Base-by-base conservation (phyloP, 805 yeast genomes). In the Kuraishia hungarica region DNA sequence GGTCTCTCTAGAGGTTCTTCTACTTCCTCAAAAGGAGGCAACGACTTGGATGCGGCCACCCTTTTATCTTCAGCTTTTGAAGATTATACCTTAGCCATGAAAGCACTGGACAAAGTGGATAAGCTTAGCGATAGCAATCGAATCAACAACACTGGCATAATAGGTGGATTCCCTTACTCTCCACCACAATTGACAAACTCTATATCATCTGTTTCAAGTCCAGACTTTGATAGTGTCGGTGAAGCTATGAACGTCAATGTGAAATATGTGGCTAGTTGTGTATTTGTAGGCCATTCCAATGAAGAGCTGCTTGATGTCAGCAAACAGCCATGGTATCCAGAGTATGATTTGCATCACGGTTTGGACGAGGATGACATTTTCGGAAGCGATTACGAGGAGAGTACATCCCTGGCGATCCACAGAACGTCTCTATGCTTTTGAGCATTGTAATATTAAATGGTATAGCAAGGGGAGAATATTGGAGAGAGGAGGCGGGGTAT, bases 21-120 rank as follows among this genome's bases (percentile, higher is more conserved):
- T 26, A 26, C 10, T 6, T 26, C 29, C 10, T 26, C 29, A 10
- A 26, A 26, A 10, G 10, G 29, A 26, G 29, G 29, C 8, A 26
- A 26, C 29, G 50, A 48, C n/a, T 17, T 21, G 6, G 56, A 55
- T 47, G 35, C 50, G 7, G 29, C 55, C 11, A 35, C 26, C n/a
- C n/a, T 51, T 23, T 48, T 56, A 21, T 48, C 48, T 20, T 46
- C 52, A 1, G 58, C 58, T 1, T 56, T 56, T 19, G 39, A 50
- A 23, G 58, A 56, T 29, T 56, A 56, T 49, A 46, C 53, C 39
- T 39, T 56, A 7, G 58, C 56, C 1, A 13, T 56, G 28, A 39
- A 51, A 29, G 56, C 58, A 1, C 55, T 56, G 29, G 22, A 11
- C 23, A 35, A 46, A n/a, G 13, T 19, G 50, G 20, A 13, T 17